These are phyloP conservation scores for Phytophthora pisi DNA, from an alignment of 352 stramenopile species.

Conservation along the genomic window DNA sequence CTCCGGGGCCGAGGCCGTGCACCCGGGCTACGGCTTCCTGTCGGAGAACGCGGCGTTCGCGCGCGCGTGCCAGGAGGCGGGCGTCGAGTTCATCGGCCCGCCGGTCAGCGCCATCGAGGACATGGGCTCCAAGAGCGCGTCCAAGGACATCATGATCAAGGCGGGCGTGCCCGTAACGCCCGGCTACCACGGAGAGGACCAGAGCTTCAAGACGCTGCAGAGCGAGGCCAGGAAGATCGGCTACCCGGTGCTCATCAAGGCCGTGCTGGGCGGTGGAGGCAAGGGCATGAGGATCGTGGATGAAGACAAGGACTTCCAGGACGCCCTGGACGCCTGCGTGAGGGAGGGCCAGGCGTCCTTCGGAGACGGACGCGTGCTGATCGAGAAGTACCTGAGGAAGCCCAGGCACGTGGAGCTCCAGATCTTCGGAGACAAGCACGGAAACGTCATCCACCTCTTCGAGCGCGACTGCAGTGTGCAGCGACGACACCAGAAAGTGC, in stretches of 20 bases:
- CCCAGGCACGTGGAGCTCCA: slow-evolving; percentile 94
- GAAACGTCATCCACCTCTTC: slow-evolving; percentile 90
- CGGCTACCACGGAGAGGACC: slow-evolving; percentile 92
- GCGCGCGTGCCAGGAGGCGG: slow-evolving; percentile 64
- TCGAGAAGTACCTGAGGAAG: slow-evolving; percentile 92
- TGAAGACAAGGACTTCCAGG: slow-evolving; percentile 78
- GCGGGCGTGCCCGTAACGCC: slow-evolving; percentile 88
- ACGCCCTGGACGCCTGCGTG: slow-evolving; percentile 85
- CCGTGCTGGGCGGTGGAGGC: slow-evolving; percentile 88
- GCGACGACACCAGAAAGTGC: slow-evolving; percentile 94
- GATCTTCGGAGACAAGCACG: slow-evolving; percentile 92
- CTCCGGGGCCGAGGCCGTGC: slow-evolving; percentile 79
- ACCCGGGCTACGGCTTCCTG: slow-evolving; percentile 92
- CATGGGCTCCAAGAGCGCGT: slow-evolving; percentile 94
- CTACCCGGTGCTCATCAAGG: slow-evolving; percentile 94
- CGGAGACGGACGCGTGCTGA: slow-evolving; percentile 88
- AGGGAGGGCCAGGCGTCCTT: slow-evolving; percentile 90
- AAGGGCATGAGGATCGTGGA: slow-evolving; percentile 94
- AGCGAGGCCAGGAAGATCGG: slow-evolving; percentile 86
- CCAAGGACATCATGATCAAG: slow-evolving; percentile 92
- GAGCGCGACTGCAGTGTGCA: slow-evolving; percentile 93
- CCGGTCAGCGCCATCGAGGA: slow-evolving; percentile 85
- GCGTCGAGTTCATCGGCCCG: slow-evolving; percentile 92
- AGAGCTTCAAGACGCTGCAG: slow-evolving; percentile 78
- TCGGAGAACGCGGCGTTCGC: slow-evolving; percentile 89